A percentile compares a stretch with the other conserved stretches of the same genome.
phyloP scores from a whole-genome alignment of 768 basidiomycete species.

The Lyophyllum semitale region DNA sequence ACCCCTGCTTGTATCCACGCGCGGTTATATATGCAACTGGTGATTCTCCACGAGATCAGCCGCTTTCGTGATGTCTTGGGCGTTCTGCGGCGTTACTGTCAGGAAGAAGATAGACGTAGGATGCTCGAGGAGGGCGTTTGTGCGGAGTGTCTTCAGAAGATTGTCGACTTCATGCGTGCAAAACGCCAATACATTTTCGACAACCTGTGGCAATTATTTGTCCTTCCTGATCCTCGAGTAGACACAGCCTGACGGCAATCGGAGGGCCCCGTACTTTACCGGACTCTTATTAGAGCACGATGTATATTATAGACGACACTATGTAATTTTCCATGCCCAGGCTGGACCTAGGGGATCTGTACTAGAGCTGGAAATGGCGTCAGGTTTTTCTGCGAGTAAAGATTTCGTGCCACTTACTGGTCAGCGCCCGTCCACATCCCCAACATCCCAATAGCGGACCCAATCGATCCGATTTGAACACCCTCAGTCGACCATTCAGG shows the following conservation, averaged over 20 bases:
- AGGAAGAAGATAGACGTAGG: neutral
- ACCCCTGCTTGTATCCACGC: neutral
- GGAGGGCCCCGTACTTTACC: neutral
- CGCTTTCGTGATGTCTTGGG: neutral
- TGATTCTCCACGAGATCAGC: slow-evolving; percentile 1
- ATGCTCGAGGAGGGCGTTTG: slow-evolving; percentile 3
- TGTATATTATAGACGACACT: neutral
- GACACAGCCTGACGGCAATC: neutral
- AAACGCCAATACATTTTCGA: neutral
- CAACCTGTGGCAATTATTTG: neutral
- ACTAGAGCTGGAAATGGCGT: slow-evolving; percentile 5
- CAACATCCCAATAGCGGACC: slow-evolving; percentile 52
- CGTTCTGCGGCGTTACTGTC: neutral
- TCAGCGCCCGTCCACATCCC: slow-evolving; percentile 56
- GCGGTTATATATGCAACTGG: neutral
- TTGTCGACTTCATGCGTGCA: neutral
- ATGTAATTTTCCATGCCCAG: slow-evolving; percentile 20
- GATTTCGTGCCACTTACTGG: slow-evolving; percentile 35
- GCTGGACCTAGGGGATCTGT: slow-evolving; percentile 21
- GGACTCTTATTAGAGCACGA: neutral
- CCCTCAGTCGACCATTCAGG: slow-evolving; percentile 57
- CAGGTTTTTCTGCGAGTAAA: neutral
- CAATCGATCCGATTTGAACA: slow-evolving; percentile 57
- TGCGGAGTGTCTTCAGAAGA: neutral
- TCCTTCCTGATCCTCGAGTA: neutral